These are phyloP conservation scores for Fabrea salina DNA, from an alignment of 169 alveolate genomes.

Conservation along the genomic window DNA sequence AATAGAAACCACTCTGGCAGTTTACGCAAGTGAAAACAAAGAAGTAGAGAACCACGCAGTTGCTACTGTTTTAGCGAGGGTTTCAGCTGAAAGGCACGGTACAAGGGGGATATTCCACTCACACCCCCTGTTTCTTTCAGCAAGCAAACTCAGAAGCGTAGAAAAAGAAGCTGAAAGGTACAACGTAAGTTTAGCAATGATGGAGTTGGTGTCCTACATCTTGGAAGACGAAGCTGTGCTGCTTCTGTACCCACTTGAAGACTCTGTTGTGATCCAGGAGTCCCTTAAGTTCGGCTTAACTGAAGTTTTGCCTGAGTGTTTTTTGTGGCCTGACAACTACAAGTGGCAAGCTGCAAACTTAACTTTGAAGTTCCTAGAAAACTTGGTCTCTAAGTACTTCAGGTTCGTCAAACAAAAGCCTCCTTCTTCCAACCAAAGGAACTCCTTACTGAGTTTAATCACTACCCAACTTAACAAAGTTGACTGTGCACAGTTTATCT, in stretches of 20 bases:
- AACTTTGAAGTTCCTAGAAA: not conserved
- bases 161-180: constrained; percentile 4
- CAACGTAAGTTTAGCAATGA: not conserved
- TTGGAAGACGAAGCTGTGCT: not conserved
- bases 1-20: not conserved
- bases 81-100: not conserved
- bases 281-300: not conserved
- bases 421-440: not conserved
- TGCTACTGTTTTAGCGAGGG: not conserved
- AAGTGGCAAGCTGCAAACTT: not conserved
- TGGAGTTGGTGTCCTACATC: not conserved
- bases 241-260: not conserved
- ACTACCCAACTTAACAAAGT: constrained; percentile 21
- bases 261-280: not conserved
- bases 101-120: not conserved
- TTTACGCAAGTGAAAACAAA: not conserved
- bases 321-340: not conserved
- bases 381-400: not conserved
- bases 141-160: not conserved
- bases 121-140: not conserved
- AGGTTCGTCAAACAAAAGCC: not conserved
- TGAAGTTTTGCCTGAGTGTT: constrained; percentile 12
- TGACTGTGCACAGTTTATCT: not conserved
- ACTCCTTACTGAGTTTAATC: not conserved
- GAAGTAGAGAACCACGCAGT: not conserved